These are phyloP conservation scores for Picochlorum sp. DNA, from an alignment of 139 green algal species.

Conservation along the genomic window DNA sequence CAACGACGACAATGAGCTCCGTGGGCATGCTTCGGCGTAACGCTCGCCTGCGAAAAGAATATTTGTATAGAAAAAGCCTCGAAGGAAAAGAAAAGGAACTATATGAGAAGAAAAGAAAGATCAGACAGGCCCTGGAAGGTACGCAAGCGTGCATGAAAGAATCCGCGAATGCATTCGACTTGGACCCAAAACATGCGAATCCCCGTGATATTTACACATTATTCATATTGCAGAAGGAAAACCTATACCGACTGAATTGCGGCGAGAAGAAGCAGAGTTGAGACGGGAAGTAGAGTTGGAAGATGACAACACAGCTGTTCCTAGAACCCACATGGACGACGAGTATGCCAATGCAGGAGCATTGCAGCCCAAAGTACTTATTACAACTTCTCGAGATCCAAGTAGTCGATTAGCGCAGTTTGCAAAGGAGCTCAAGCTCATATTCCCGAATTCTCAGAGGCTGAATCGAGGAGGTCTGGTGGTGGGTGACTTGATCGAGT, in stretches of 20 bases:
- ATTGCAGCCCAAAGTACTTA: constrained; percentile 80
- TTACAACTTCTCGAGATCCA: constrained; percentile 93
- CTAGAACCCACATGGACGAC: constrained; percentile 84
- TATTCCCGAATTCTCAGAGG: constrained; percentile 85
- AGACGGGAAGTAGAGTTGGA: constrained; percentile 81
- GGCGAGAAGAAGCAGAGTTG: constrained; percentile 65
- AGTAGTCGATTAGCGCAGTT: constrained; percentile 84
- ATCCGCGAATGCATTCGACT: no score
- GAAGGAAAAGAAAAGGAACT: constrained; percentile 12
- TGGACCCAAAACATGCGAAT: no score
- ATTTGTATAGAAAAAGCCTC: constrained; percentile 27
- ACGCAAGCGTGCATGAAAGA: constrained; percentile 2
- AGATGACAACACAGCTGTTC: constrained; percentile 92
- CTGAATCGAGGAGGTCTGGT: constrained; percentile 83
- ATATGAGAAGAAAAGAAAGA: constrained; percentile 89
- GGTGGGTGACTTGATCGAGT: constrained; percentile 83
- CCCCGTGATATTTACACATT: no score
- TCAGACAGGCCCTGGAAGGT: constrained; percentile 80
- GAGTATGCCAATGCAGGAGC: constrained; percentile 89
- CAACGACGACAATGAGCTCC: neutral
- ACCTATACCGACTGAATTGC: constrained; percentile 89
- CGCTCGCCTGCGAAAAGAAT: constrained; percentile 83
- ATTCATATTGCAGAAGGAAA: constrained; percentile 79
- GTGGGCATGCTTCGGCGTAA: constrained; percentile 66
- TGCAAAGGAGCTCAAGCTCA: constrained; percentile 94